Conservation (phyloP, 495 filamentous ascomycete genomes). For the Trichoderma gamsii region DNA sequence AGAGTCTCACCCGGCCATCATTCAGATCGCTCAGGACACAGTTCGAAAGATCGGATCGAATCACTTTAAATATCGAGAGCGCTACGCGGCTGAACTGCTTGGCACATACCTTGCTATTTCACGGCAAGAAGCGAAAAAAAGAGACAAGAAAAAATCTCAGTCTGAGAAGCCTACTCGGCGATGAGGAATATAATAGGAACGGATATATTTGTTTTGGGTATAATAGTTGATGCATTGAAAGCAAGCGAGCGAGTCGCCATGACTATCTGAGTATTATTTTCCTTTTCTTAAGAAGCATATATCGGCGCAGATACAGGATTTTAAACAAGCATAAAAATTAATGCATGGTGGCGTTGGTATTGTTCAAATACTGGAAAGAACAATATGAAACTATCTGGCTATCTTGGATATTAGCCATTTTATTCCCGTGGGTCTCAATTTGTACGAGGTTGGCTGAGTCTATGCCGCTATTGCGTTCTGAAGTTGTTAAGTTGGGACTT, state of each 20-base stretch:
- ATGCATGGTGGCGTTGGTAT: too few species aligned
- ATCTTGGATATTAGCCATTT: too few species aligned
- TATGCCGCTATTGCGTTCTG: too few species aligned
- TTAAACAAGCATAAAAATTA: not conserved
- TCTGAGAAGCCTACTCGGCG: not conserved
- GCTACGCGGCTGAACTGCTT: not conserved
- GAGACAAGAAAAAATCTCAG: not conserved
- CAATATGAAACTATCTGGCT: too few species aligned
- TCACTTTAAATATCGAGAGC: not conserved
- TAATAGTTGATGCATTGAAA: not conserved
- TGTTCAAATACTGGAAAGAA: too few species aligned
- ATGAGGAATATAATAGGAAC: not conserved
- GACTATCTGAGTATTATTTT: not conserved
- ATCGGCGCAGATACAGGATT: not conserved
- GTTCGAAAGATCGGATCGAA: not conserved
- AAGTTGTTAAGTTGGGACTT: too few species aligned
- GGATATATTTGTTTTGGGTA: not conserved
- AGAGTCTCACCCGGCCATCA: not conserved
- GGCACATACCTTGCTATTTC: not conserved
- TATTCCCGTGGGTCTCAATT: too few species aligned
- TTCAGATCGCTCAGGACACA: conserved; percentile 3
- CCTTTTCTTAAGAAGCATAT: not conserved
- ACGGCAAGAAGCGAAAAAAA: not conserved
- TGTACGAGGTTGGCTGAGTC: too few species aligned
- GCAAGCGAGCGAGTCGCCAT: not conserved